Evolutionary conservation across 768 basidiomycete species (phyloP), one percentile per base, ranked within the genome.

Genomic region (Paxillus ammoniavirescens): DNA sequence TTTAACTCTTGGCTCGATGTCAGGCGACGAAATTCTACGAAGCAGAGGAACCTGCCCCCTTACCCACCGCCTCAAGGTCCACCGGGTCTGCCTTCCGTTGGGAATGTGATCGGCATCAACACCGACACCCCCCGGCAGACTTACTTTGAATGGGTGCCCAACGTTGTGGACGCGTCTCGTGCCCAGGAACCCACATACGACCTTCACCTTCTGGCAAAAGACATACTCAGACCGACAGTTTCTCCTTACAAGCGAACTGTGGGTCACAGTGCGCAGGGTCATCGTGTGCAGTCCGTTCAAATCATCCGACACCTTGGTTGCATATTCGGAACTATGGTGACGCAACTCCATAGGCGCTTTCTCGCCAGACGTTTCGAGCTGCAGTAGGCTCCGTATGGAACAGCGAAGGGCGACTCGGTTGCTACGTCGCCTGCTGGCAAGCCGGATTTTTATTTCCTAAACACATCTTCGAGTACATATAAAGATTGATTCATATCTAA

Each of bases 191-290:
- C 15, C 26, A 21, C 46, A 77, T 74, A 77, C 1, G 66, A 77
- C n/a, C 61, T 85, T 12, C 72, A 70, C 31, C 61, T 75, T 23
- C 72, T 78, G 55, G 81, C 78, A 53, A 69, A 66, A n/a, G 68
- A 67, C 18, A 68, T 76, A 82, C 57, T 81, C 80, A 5, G 79
- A 79, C 55, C 75, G 82, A 8, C 82, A 81, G 21, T 55, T 49
- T 33, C 42, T 70, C 35, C 45, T 57, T 7, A 62, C 59, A 17
- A 59, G 37, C 47, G 47, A 50, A 3, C 8, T 59, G 61, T 54
- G 41, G 48, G 57, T 37, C 5, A 18, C 10, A 8, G 31, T 26
- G 31, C 23, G 6, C 31, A 13, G n/a, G 40, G n/a, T n/a, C 26
- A n/a, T 14, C 36, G n/a, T 37, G 15, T 15, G 30, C 8, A 5